phyloP scores from a whole-genome alignment of 306 rosid species.

The Fagus sylvatica region DNA sequence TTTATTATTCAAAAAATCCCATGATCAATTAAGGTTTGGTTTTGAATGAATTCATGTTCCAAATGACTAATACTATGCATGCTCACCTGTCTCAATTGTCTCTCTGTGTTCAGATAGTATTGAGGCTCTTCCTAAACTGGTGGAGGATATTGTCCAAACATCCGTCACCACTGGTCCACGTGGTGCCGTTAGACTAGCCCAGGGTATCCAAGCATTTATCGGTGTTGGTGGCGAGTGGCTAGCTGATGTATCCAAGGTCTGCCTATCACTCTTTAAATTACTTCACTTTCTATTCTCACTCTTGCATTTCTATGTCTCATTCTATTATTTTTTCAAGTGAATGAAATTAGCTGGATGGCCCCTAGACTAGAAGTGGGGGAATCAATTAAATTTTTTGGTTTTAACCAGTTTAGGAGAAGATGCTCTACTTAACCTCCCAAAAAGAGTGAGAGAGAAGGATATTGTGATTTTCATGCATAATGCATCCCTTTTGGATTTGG shows the following conservation, averaged over 20 bases:
- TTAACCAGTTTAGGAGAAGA: too few relatives aligned
- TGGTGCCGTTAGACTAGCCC: constrained; percentile 81
- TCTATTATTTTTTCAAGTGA: too few relatives aligned
- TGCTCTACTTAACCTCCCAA: too few relatives aligned
- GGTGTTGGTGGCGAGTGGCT: constrained; percentile 97
- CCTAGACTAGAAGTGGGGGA: too few relatives aligned
- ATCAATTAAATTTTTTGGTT: too few relatives aligned
- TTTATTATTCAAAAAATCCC: too few relatives aligned
- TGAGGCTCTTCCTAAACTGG: constrained; percentile 72
- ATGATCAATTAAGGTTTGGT: too few relatives aligned
- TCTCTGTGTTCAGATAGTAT: constrained; percentile 50
- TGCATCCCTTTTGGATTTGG: too few relatives aligned
- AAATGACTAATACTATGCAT: constrained; percentile 1
- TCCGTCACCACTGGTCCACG: constrained; percentile 85
- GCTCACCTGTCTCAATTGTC: background rate
- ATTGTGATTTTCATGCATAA: too few relatives aligned
- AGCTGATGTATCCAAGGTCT: constrained; percentile 67
- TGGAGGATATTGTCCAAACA: constrained; percentile 90
- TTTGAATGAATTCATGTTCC: background rate
- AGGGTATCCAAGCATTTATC: constrained; percentile 82
- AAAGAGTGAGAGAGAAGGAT: too few relatives aligned
- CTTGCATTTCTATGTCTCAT: background rate
- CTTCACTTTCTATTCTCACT: background rate
- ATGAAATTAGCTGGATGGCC: too few relatives aligned
- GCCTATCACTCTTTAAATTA: background rate